A percentile compares a stretch with the other conserved stretches of the same genome.
phyloP scores from a whole-genome alignment of 257 asterid species.

The Solanum phureja region DNA sequence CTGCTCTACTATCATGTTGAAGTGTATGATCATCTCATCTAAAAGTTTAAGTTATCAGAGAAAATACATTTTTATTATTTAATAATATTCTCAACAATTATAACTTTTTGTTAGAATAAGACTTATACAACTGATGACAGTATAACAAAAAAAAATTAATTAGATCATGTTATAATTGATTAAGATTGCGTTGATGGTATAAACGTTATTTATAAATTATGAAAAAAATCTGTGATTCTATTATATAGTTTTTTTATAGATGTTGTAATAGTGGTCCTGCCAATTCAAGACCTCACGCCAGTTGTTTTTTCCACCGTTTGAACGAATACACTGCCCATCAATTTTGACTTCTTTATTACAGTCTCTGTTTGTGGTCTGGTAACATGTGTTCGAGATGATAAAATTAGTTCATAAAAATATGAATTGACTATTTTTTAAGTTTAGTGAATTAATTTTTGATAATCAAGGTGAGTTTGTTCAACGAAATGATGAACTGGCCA shows the following conservation, averaged over 20 bases:
- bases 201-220: background rate
- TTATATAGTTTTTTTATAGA: background rate
- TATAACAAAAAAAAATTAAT: too few relatives aligned
- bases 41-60: too few relatives aligned
- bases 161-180: background rate
- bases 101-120: too few relatives aligned
- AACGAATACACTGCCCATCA: background rate
- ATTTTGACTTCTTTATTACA: background rate
- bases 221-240: background rate
- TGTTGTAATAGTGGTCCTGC: background rate
- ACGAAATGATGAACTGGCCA: too few relatives aligned
- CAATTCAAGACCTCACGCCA: background rate
- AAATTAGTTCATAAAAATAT: background rate
- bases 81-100: background rate
- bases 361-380: too few relatives aligned
- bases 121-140: too few relatives aligned
- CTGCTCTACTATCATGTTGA: too few relatives aligned
- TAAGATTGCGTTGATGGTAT: background rate
- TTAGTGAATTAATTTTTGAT: background rate
- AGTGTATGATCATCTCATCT: too few relatives aligned
- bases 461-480: too few relatives aligned
- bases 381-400: too few relatives aligned
- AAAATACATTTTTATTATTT: too few relatives aligned
- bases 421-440: rapidly evolving
- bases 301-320: background rate